Conservation (phyloP, 1,139 yeast genomes). For the Blastobotrys apis region DNA sequence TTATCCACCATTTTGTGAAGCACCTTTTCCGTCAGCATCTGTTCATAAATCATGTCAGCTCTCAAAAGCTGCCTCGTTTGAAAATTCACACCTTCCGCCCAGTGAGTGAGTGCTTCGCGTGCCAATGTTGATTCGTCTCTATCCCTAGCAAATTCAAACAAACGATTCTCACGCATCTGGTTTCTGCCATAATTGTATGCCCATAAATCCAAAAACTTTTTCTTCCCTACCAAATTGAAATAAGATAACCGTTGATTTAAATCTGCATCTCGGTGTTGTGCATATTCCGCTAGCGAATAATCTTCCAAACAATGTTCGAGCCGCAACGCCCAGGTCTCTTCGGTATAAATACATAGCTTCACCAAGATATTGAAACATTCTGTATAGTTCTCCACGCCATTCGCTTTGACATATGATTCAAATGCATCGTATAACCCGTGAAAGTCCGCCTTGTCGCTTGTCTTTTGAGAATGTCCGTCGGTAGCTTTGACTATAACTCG, state of each 20-base stretch:
- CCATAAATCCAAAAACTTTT: conserved; percentile 3
- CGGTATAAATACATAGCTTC: conserved; percentile 21
- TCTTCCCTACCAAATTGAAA: conserved; percentile 2
- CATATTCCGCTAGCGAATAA: conserved; percentile 17
- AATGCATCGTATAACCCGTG: conserved; percentile 25
- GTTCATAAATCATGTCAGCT: conserved; percentile 4
- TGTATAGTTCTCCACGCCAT: conserved; percentile 17
- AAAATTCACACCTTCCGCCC: not conserved
- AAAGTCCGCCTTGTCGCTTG: conserved; percentile 20
- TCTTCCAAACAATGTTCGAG: conserved; percentile 20
- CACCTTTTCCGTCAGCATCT: not conserved
- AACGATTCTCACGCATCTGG: not conserved
- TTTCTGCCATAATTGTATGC: not conserved
- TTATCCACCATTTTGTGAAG: not conserved
- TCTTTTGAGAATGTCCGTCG: conserved; percentile 19
- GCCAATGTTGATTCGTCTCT: conserved; percentile 1
- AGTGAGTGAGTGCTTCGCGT: not conserved
- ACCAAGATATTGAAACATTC: conserved; percentile 23
- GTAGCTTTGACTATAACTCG: conserved; percentile 24
- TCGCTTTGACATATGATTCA: conserved; percentile 23
- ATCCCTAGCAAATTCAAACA: conserved; percentile 4
- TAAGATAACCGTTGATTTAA: conserved; percentile 6
- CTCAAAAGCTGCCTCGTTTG: not conserved
- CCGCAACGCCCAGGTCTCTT: conserved; percentile 21
- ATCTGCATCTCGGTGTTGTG: conserved; percentile 7